phyloP scores from a whole-genome alignment of 495 filamentous ascomycete species.

The Parmelia sp. region DNA sequence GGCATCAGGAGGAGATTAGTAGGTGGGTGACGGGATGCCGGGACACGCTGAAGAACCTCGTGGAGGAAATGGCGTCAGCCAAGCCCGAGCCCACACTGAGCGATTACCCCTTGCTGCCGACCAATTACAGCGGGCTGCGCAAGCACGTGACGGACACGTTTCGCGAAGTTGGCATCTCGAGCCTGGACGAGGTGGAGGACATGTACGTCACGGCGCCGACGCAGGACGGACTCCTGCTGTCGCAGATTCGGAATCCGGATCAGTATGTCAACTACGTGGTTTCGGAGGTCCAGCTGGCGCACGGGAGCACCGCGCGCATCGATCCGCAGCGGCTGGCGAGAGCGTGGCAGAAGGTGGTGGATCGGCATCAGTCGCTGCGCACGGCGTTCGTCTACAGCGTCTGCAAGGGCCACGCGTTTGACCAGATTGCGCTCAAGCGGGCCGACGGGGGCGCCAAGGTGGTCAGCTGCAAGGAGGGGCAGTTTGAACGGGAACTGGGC shows the following conservation, averaged over 20 bases:
- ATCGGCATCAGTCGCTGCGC: constrained; percentile 46
- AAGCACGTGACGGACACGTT: constrained; percentile 33
- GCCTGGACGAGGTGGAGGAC: constrained; percentile 46
- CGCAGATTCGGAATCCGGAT: constrained; percentile 48
- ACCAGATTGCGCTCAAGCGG: constrained; percentile 47
- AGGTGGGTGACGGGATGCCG: constrained; percentile 57
- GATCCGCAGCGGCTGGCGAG: constrained; percentile 36
- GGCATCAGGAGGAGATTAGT: constrained; percentile 50
- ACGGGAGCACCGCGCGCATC: constrained; percentile 31
- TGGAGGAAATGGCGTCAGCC: constrained; percentile 44
- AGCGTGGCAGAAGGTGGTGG: constrained; percentile 46
- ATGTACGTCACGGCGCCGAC: constrained; percentile 61
- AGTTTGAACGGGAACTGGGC: constrained; percentile 46
- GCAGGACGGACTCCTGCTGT: constrained; percentile 61
- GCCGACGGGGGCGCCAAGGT: constrained; percentile 35
- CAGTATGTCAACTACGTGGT: constrained; percentile 57
- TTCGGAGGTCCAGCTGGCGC: constrained; percentile 46
- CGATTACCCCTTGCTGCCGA: constrained; percentile 56
- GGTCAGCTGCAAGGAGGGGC: constrained; percentile 44
- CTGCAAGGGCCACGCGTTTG: constrained; percentile 35
- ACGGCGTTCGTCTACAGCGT: constrained; percentile 47
- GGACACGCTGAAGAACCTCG: constrained; percentile 45
- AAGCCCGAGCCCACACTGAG: constrained; percentile 50
- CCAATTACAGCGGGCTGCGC: constrained; percentile 55
- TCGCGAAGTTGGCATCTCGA: constrained; percentile 41